Evolutionary conservation across 2,329 filamentous ascomycete species (phyloP), one percentile per base, ranked within the genome.

Genomic region (Ciborinia camelliae): DNA sequence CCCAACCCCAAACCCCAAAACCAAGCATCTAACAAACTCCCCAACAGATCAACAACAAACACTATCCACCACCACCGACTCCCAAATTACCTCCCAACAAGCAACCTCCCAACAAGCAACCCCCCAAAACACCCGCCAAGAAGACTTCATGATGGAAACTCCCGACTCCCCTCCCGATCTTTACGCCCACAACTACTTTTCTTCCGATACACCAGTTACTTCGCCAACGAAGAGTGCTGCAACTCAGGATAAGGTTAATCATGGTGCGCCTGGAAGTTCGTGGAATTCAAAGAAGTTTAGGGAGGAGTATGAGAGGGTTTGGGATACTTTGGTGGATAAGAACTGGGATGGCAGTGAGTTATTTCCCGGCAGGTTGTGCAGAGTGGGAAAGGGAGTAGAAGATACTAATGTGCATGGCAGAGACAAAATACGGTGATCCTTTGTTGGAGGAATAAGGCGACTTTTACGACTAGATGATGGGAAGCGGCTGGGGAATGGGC

Each of bases 231-330:
- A 65, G 20, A 59, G 67, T 50, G 59, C 39, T 30, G 53, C 48
- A 10, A 18, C 14, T 59, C 41, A 26, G 14, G 55, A 59, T 10
- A 73, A 73, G 63, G 55, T 65, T 47, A 70, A 73, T 71, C 68
- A 70, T 70, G 65, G 77, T 43, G 75, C 77, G 66, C 81, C 82
- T 9, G 81, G 83, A 3, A 80, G 79, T 53, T 76, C 76, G 10
- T 87, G 83, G 83, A 79, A 78, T 69, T 84, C 79, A 67, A 84
- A 82, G 73, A 85, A 84, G 71, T 81, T 82, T 6, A 74, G 80
- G 67, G 84, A 86, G 66, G 85, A 87, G 63, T 81, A 79, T 68
- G 76, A 80, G 51, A 68, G 81, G 32, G 81, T 80, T 23, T 78
- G 79, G 77, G 80, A 81, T 35, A 71, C 71, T 67, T 69, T 87